A percentile compares a stretch with the other conserved stretches of the same genome.
phyloP scores from a whole-genome alignment of 208 protist species.

The Phytomonas sp. region DNA sequence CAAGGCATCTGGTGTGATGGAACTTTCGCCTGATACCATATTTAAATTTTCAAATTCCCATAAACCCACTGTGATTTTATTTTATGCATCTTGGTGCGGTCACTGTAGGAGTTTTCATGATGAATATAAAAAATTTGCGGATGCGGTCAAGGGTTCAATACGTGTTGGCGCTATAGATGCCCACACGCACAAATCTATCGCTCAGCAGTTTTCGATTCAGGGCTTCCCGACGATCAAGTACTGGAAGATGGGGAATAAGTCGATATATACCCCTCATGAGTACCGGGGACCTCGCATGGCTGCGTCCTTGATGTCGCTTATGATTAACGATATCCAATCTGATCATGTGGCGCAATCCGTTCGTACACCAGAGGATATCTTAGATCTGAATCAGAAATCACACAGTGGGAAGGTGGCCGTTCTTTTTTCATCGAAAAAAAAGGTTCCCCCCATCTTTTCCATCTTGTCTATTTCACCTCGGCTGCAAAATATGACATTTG shows the following conservation, averaged over 20 bases:
- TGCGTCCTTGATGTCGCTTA: constrained; percentile 42
- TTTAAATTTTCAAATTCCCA: constrained; percentile 68
- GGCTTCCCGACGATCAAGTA: constrained; percentile 93
- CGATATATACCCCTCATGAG: constrained; percentile 32
- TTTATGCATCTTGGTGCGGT: constrained; percentile 95
- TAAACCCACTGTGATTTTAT: constrained; percentile 87
- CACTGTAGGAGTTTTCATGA: constrained; percentile 91
- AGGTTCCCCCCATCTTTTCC: constrained; percentile 72
- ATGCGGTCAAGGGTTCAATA: constrained; percentile 59
- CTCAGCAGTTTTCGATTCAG: constrained; percentile 60
- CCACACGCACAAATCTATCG: constrained; percentile 54
- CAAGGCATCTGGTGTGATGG: constrained; percentile 43
- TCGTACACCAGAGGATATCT: neutral
- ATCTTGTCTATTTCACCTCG: constrained; percentile 62
- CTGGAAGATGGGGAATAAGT: constrained; percentile 66
- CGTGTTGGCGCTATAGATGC: constrained; percentile 83
- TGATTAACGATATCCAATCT: constrained; percentile 41
- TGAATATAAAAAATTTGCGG: constrained; percentile 79
- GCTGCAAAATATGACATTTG: constrained; percentile 64
- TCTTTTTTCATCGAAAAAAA: constrained; percentile 70
- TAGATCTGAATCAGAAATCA: constrained; percentile 2
- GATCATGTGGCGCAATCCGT: constrained; percentile 27
- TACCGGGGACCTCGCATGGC: constrained; percentile 67
- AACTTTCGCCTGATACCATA: constrained; percentile 62
- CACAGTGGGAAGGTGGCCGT: constrained; percentile 39